Conservation (phyloP, 306 rosid species). For the Prunus persica region DNA sequence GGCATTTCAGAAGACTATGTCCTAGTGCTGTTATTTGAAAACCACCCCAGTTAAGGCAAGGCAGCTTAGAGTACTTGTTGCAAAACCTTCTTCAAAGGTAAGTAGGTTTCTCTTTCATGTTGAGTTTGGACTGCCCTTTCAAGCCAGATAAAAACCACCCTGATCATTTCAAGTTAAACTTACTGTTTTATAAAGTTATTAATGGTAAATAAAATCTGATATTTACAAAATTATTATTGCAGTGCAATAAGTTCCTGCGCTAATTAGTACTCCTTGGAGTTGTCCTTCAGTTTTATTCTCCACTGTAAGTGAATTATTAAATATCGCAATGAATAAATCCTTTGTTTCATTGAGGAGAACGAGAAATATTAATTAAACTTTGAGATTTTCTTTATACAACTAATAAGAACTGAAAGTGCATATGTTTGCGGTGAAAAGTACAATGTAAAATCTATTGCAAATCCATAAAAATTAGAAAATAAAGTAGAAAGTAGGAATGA, state of each 20-base stretch:
- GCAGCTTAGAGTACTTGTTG: not conserved
- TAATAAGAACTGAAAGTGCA: not conserved
- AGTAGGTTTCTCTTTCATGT: not conserved
- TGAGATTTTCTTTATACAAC: not conserved
- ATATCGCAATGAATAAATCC: not conserved
- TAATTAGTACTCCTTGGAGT: not conserved
- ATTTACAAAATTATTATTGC: not conserved
- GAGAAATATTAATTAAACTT: not conserved
- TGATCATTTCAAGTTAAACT: not conserved
- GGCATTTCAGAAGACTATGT: not conserved
- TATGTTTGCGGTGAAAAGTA: not conserved
- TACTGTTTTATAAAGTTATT: not conserved
- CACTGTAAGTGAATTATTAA: not conserved
- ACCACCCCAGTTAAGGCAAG: not conserved
- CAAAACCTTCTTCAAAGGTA: not conserved
- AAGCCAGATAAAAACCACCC: not conserved
- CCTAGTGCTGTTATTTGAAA: not conserved
- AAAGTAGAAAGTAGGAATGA: constrained; percentile 13
- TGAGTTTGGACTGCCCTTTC: not conserved
- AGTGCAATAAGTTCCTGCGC: not conserved
- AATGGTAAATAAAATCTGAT: not conserved
- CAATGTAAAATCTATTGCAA: not conserved
- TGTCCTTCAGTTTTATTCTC: not conserved
- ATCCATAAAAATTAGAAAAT: not conserved
- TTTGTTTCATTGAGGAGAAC: not conserved